phyloP scores from a whole-genome alignment of 345 rosid genomes.

The Barbarea vulgaris region DNA sequence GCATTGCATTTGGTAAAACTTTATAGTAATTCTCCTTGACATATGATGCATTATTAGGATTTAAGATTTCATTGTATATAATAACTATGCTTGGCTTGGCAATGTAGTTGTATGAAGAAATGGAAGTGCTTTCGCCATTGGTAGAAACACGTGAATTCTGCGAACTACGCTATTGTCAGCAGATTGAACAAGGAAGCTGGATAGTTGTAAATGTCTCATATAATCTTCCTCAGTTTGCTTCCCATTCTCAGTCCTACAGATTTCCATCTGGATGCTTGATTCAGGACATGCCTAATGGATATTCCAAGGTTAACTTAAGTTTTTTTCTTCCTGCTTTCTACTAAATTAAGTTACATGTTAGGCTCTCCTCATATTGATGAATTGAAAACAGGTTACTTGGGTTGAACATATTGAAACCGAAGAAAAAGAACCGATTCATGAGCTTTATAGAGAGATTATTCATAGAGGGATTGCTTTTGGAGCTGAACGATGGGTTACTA shows the following conservation, averaged over 20 bases:
- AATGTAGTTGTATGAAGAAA: slow-evolving; percentile 71
- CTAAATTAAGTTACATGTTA: slow-evolving; percentile 12
- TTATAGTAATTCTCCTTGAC: not conserved
- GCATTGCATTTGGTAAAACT: slow-evolving; percentile 75
- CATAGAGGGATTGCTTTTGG: slow-evolving; percentile 81
- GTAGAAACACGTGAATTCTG: slow-evolving; percentile 80
- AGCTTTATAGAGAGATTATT: slow-evolving; percentile 66
- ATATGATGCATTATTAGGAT: not conserved
- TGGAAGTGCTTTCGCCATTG: slow-evolving; percentile 87
- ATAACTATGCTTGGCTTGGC: slow-evolving; percentile 11
- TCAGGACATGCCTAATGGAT: slow-evolving; percentile 96
- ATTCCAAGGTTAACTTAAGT: slow-evolving; percentile 64
- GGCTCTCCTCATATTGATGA: not conserved
- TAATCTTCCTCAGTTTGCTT: slow-evolving; percentile 69
- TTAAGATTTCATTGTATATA: not conserved
- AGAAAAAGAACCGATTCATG: slow-evolving; percentile 63
- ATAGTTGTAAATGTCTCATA: slow-evolving; percentile 83
- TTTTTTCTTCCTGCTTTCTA: not conserved
- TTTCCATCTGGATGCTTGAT: slow-evolving; percentile 98
- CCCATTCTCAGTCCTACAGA: slow-evolving; percentile 59
- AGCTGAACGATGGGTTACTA: slow-evolving; percentile 82
- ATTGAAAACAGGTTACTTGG: slow-evolving; percentile 75
- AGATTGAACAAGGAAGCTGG: slow-evolving; percentile 93
- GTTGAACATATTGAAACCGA: slow-evolving; percentile 85
- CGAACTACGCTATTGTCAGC: slow-evolving; percentile 81